Evolutionary conservation across 768 basidiomycete species (phyloP).

Genomic region (Nidularia pulvinata): DNA sequence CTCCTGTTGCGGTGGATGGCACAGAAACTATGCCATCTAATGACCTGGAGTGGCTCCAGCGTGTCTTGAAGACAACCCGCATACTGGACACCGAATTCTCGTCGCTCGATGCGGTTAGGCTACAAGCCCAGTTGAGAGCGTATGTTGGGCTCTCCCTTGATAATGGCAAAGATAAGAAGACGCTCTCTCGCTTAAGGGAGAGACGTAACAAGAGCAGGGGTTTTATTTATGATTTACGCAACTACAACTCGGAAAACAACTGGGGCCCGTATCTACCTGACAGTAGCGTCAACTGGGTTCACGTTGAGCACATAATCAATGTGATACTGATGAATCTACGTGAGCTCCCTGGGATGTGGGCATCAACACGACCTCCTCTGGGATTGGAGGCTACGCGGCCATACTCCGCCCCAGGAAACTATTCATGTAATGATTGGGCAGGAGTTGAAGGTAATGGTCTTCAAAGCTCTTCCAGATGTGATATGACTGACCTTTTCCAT

Average conservation of each 20-base stretch:
- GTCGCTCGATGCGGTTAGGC: slow-evolving; percentile 20
- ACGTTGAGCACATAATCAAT: slow-evolving; percentile 58
- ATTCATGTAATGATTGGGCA: slow-evolving; percentile 59
- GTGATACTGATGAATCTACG: slow-evolving; percentile 52
- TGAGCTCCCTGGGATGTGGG: slow-evolving; percentile 36
- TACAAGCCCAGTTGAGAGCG: slow-evolving; percentile 43
- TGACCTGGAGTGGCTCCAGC: background rate
- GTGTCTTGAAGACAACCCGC: background rate
- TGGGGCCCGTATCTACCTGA: slow-evolving; percentile 60
- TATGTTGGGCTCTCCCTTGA: slow-evolving; percentile 46
- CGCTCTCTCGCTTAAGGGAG: slow-evolving; percentile 19
- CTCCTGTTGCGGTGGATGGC: background rate
- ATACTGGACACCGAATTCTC: background rate
- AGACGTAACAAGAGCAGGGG: slow-evolving; percentile 50
- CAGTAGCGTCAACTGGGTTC: slow-evolving; percentile 58
- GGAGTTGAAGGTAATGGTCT: slow-evolving; percentile 53
- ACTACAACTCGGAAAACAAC: slow-evolving; percentile 45
- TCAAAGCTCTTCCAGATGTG: background rate
- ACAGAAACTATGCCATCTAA: background rate
- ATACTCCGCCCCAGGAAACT: slow-evolving; percentile 48
- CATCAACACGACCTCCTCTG: slow-evolving; percentile 40
- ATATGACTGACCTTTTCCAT: background rate
- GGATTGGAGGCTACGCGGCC: slow-evolving; percentile 51
- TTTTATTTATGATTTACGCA: slow-evolving; percentile 64
- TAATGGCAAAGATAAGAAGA: slow-evolving; percentile 20